phyloP scores from a whole-genome alignment of 331 rosid genomes.

The Spiraea crenata region DNA sequence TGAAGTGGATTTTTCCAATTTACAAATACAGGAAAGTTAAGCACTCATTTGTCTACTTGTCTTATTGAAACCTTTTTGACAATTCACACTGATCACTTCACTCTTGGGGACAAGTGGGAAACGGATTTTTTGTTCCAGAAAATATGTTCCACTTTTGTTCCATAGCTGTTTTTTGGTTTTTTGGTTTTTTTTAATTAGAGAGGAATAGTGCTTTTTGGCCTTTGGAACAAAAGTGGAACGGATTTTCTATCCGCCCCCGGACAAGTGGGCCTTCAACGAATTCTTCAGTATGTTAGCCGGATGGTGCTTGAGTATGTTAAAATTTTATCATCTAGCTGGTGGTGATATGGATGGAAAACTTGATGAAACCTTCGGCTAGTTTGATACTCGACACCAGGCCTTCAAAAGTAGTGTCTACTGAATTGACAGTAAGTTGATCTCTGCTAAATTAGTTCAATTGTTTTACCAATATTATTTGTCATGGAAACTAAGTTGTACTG shows the following conservation, averaged over 20 bases:
- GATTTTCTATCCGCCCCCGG: too few species aligned
- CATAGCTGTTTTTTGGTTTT: too few species aligned
- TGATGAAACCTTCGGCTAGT: slow-evolving; percentile 77
- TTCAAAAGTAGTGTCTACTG: slow-evolving; percentile 83
- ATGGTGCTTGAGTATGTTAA: background rate
- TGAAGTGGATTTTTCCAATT: too few species aligned
- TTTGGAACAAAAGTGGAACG: too few species aligned
- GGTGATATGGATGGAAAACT: slow-evolving; percentile 79
- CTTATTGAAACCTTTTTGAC: too few species aligned
- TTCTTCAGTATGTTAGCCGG: too few species aligned
- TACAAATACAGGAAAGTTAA: too few species aligned
- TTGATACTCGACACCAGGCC: slow-evolving; percentile 87
- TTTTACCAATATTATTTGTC: slow-evolving; percentile 12
- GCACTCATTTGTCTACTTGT: too few species aligned
- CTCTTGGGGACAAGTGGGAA: slow-evolving; percentile 39
- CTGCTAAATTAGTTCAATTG: slow-evolving; percentile 3
- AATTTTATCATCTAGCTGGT: slow-evolving; percentile 44
- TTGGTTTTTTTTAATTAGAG: too few species aligned
- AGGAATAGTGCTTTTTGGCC: too few species aligned
- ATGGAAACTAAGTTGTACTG: background rate
- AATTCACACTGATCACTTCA: background rate
- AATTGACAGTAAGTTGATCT: slow-evolving; percentile 63
- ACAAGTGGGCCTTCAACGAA: too few species aligned
- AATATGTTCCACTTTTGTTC: too few species aligned
- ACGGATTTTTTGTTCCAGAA: slow-evolving; percentile 64